These are phyloP conservation scores for Cladochytrium tenue DNA, from an alignment of 371 early-diverging fungal species.

Conservation along the genomic window DNA sequence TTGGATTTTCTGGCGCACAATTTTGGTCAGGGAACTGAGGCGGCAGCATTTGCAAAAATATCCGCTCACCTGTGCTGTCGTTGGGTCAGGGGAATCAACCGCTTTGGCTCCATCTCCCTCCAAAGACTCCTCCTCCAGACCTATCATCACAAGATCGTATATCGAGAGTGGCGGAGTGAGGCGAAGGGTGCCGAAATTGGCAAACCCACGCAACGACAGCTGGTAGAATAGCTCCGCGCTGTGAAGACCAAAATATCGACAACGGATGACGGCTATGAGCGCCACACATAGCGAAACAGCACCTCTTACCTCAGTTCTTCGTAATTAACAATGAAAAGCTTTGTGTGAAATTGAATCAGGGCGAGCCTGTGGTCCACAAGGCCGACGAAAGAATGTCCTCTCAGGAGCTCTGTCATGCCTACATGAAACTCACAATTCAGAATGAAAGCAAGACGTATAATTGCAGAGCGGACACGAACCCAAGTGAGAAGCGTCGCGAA, in stretches of 20 bases:
- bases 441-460: too few species aligned
- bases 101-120: not conserved
- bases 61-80: constrained; percentile 1
- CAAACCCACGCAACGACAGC: constrained; percentile 74
- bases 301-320: constrained; percentile 61
- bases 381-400: constrained; percentile 88
- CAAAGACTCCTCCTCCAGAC: constrained; percentile 52
- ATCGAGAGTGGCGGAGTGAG: constrained; percentile 66
- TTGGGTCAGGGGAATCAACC: not conserved
- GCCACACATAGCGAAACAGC: not conserved
- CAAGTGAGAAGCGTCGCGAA: constrained; percentile 60
- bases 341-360: constrained; percentile 79
- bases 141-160: constrained; percentile 64
- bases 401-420: constrained; percentile 72
- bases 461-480: constrained; percentile 48
- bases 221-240: constrained; percentile 89
- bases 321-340: constrained; percentile 79
- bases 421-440: constrained; percentile 9
- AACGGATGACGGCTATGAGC: too few species aligned
- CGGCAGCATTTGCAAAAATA: not conserved
- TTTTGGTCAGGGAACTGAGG: not conserved
- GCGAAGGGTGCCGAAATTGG: constrained; percentile 77
- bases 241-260: constrained; percentile 7
- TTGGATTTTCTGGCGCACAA: constrained; percentile 49
- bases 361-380: constrained; percentile 74